phyloP scores from a whole-genome alignment of 2,329 filamentous ascomycete species.

The Corniculantispora saksenae region DNA sequence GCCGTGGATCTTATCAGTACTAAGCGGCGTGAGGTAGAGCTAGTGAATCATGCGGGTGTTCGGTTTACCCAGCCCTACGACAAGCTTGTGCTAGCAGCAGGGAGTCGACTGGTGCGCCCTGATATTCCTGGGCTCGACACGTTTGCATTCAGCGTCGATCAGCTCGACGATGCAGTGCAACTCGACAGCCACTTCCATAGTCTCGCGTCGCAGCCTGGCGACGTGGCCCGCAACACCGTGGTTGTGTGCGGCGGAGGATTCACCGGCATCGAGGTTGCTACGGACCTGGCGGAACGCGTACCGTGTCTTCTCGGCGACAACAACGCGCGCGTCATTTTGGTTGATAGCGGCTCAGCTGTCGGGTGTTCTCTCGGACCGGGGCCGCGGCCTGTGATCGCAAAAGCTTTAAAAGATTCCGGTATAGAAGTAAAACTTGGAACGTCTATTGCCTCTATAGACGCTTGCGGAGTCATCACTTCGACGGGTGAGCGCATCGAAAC shows the following conservation, averaged over 20 bases:
- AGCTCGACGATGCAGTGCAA: constrained; percentile 27
- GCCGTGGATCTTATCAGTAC: constrained; percentile 25
- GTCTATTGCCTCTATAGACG: constrained; percentile 28
- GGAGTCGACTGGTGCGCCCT: constrained; percentile 34
- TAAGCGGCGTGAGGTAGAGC: constrained; percentile 21
- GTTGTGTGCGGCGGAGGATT: constrained; percentile 37
- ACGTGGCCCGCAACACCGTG: constrained; percentile 34
- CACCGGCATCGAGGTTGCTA: constrained; percentile 35
- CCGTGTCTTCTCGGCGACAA: neutral
- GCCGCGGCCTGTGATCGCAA: constrained; percentile 33
- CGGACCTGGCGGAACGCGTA: constrained; percentile 34
- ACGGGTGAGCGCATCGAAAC: constrained; percentile 36
- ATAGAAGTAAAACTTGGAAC: constrained; percentile 34
- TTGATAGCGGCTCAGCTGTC: constrained; percentile 31
- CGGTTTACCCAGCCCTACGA: constrained; percentile 29
- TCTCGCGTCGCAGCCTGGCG: constrained; percentile 27
- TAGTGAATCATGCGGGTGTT: constrained; percentile 15
- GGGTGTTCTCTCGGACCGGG: constrained; percentile 36
- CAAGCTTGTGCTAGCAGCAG: constrained; percentile 38
- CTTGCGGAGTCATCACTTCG: constrained; percentile 26
- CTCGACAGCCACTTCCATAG: constrained; percentile 32
- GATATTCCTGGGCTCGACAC: constrained; percentile 31
- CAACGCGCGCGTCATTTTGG: constrained; percentile 27
- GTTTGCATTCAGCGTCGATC: constrained; percentile 38
- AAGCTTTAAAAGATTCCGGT: constrained; percentile 31